Evolutionary conservation across 179 eudicot genomes (phyloP).

Genomic region (Heliamphora pulchella): DNA sequence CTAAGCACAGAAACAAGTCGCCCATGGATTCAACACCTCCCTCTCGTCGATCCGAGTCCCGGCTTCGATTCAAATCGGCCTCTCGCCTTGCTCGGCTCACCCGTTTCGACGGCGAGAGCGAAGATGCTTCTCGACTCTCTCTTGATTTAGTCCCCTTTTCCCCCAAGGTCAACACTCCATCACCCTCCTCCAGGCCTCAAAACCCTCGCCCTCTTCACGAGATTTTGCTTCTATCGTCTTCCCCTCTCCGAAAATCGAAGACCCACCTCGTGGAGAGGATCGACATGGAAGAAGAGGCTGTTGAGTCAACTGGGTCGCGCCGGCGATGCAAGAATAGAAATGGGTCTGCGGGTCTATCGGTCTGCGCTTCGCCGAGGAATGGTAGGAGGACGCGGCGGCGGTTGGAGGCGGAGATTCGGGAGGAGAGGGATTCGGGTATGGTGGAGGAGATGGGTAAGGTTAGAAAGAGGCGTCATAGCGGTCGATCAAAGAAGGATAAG

Average conservation of each 20-base stretch:
- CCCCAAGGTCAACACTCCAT: slow-evolving; percentile 28
- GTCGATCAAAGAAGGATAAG: slow-evolving; percentile 55
- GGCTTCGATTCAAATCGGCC: slow-evolving; percentile 40
- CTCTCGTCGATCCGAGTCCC: slow-evolving; percentile 35
- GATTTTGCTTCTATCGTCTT: slow-evolving; percentile 63
- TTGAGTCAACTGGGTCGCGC: slow-evolving; percentile 31
- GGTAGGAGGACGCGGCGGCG: slow-evolving; percentile 55
- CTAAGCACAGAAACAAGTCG: background rate
- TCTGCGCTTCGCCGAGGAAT: slow-evolving; percentile 52
- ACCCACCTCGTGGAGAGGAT: slow-evolving; percentile 50
- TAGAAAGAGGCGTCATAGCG: slow-evolving; percentile 49
- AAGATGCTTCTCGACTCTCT: slow-evolving; percentile 32
- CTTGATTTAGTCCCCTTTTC: slow-evolving; percentile 54
- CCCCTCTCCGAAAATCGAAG: slow-evolving; percentile 51
- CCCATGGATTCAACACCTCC: slow-evolving; percentile 66
- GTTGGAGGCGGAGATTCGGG: slow-evolving; percentile 41
- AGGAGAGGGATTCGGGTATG: slow-evolving; percentile 45
- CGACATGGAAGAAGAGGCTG: slow-evolving; percentile 40
- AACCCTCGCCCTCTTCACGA: slow-evolving; percentile 49
- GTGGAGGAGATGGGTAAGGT: slow-evolving; percentile 49
- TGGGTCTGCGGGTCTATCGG: slow-evolving; percentile 25
- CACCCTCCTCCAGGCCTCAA: slow-evolving; percentile 40
- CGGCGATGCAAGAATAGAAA: slow-evolving; percentile 39
- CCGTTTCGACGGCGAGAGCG: slow-evolving; percentile 24
- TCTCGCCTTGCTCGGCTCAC: slow-evolving; percentile 48